A percentile compares a stretch with the other conserved stretches of the same genome.
These are phyloP conservation scores for Phytophthora cryptogea DNA, from an alignment of 352 stramenopile species.

Conservation along the genomic window DNA sequence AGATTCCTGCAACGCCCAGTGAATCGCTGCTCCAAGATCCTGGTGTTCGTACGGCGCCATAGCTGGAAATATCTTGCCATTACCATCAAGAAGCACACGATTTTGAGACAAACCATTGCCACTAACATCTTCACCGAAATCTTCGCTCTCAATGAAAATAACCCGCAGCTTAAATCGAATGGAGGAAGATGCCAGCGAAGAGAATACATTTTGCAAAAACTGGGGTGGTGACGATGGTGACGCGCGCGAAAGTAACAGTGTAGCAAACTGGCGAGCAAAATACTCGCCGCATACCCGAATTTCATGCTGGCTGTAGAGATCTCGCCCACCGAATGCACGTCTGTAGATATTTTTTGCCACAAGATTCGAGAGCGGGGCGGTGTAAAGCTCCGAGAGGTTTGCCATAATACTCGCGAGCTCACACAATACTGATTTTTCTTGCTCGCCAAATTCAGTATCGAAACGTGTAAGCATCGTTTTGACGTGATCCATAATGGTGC, in stretches of 20 bases:
- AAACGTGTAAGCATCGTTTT: constrained; percentile 20
- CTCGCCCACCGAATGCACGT: constrained; percentile 34
- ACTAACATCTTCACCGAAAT: constrained; percentile 26
- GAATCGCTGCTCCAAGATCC: constrained; percentile 78
- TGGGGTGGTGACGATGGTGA: constrained; percentile 6
- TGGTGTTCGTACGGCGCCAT: constrained; percentile 70
- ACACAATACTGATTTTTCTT: constrained; percentile 15
- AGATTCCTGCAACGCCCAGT: constrained; percentile 64
- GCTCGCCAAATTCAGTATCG: constrained; percentile 3
- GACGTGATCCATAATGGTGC: constrained; percentile 44
- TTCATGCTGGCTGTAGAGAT: constrained; percentile 46
- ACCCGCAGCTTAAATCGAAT: constrained; percentile 62
- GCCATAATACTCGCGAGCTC: constrained; percentile 31
- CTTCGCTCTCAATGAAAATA: constrained; percentile 68
- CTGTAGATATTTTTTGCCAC: constrained; percentile 29
- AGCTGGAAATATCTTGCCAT: constrained; percentile 20
- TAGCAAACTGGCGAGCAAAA: constrained; percentile 54
- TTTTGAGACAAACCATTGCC: constrained; percentile 5
- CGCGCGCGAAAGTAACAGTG: constrained; percentile 23
- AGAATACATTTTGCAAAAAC: constrained; percentile 63
- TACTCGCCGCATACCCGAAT: constrained; percentile 44
- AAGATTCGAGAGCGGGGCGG: background rate
- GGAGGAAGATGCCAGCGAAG: constrained; percentile 54
- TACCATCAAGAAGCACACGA: constrained; percentile 26
- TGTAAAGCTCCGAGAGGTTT: constrained; percentile 17